Evolutionary conservation across 192 early-diverging fungal species (phyloP), one percentile per base, ranked within the genome.

Genomic region (Backusella tuberculispora): DNA sequence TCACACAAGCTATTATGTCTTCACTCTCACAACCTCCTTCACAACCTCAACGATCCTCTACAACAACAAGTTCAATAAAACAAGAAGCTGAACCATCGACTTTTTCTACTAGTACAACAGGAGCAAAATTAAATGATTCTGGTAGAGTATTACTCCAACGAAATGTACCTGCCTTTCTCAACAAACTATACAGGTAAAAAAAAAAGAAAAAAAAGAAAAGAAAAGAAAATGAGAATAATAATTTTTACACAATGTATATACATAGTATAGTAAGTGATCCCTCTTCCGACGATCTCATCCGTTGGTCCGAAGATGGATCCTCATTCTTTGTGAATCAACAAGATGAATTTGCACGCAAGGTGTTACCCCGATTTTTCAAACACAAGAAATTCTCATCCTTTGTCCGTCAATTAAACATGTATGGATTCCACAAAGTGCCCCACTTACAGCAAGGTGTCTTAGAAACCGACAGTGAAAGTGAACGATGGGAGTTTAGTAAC

Each of bases 341-440:
- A 48, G 76, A 78, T 63, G 76, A 81, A 44, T 74, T 81, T 21
- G 76, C 77, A 13, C 74, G 67, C 17, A 60, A 66, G 26, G 92
- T 97, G 24, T 84, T 97, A 21, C 95, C 96, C 21, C 88, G 85
- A 21, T 94, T 93, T 73, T 97, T 97, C 81, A 97, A 97, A 80
- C 96, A 97, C 85, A 92, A 89, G 82, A 97, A 97, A 68, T 96
- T 96, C 73, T 89, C 92, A 15, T 92, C 89, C 29, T 97, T 96
- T 90, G 95, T 97, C 0, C 89, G 95, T 26, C 96, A 97, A 78
- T 86, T 97, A 14, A 97, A 97, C 77, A 92, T 96, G 92, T 97
- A 99, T 78, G 98, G 96, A 6, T 99, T 99, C 75, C 96, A 97
- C 83, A 99, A 99, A 75, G 90, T 98, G 13, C 96, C 95, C 8